Evolutionary conservation across 192 early-diverging fungal species (phyloP), one percentile per base, ranked within the genome.

Genomic region (Oehlia diaphana): DNA sequence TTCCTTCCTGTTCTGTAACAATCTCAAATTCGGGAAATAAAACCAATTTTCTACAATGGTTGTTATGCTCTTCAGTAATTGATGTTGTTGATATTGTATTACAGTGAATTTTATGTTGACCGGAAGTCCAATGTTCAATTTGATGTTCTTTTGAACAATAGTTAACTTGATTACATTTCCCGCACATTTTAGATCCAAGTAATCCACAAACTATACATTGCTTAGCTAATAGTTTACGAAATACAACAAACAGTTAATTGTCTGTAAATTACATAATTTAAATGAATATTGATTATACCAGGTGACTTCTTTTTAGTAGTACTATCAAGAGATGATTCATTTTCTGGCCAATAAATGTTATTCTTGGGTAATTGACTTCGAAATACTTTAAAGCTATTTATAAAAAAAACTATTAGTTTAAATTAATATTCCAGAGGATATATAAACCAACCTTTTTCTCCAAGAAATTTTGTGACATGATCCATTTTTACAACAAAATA

Each of bases 121-220:
- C 94, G 16, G 83, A 80, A 13, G 83, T 92, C 96, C 96, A 99
- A 85, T 97, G 92, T 0, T 88, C 76, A 14, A 91, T 74, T 86
- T 98, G 97, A 84, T 98, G 97, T 9, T 90, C 89, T 63, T 90
- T 91, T 26, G 90, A 91, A 84, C 98, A 98, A 86, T 99, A 99
- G 39, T 79, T 81, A 12, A 86, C 88, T 19, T 44, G 63, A 44
- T 92, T 86, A 78, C 98, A 99, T 73, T 89, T 88, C 72, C 91
- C 89, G 84, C 98, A 99, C 16, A 82, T 82, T 81, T 95, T 95
- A 53, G 85, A 85, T 44, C 91, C 95, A n/a, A 81, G 74, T 67
- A 92, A 76, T 31, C 93, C 93, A 77, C 95, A 96, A 10, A 96
- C 89, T 14, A 84, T 86, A 77, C 95, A 96, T 42, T 85, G 71